Evolutionary conservation across 331 rosid genomes (phyloP).

Genomic region (Malus hybrid): DNA sequence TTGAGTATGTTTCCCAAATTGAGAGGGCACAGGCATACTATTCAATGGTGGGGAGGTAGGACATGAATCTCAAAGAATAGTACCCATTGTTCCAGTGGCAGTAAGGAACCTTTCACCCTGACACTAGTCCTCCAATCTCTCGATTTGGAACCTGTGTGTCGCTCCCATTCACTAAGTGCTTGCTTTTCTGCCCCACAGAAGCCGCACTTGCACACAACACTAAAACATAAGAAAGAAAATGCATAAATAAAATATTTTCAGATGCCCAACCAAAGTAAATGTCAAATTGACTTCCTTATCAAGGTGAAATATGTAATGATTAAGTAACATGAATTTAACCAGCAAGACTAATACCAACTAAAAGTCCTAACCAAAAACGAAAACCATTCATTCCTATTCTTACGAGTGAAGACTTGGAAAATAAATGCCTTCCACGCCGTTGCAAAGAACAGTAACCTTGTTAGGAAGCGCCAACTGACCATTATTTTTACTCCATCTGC

Average conservation of each 20-base stretch:
- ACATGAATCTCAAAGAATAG: constrained; percentile 2
- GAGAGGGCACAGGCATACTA: not conserved
- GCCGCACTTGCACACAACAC: constrained; percentile 96
- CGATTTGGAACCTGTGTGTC: constrained; percentile 86
- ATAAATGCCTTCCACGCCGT: constrained; percentile 83
- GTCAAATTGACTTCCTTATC: not conserved
- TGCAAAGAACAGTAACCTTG: constrained; percentile 92
- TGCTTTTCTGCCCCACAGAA: constrained; percentile 87
- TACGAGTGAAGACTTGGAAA: constrained; percentile 98
- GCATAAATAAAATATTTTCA: constrained; percentile 1
- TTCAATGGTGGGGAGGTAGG: not conserved
- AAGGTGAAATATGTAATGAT: not conserved
- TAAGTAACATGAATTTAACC: not conserved
- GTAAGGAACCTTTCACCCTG: constrained; percentile 81
- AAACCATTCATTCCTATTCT: constrained; percentile 20
- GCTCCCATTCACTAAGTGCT: constrained; percentile 97
- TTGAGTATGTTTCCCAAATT: constrained; percentile 1
- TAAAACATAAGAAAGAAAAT: constrained; percentile 27
- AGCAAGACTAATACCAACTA: not conserved
- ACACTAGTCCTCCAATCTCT: constrained; percentile 94
- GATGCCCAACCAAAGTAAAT: not conserved
- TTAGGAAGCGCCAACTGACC: constrained; percentile 56
- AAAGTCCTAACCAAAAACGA: not conserved
- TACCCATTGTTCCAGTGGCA: constrained; percentile 98
- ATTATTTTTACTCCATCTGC: constrained; percentile 50